Evolutionary conservation across 805 yeast species (phyloP), one percentile per base, ranked within the genome.

Genomic region (Nakazawaea molendinolei): DNA sequence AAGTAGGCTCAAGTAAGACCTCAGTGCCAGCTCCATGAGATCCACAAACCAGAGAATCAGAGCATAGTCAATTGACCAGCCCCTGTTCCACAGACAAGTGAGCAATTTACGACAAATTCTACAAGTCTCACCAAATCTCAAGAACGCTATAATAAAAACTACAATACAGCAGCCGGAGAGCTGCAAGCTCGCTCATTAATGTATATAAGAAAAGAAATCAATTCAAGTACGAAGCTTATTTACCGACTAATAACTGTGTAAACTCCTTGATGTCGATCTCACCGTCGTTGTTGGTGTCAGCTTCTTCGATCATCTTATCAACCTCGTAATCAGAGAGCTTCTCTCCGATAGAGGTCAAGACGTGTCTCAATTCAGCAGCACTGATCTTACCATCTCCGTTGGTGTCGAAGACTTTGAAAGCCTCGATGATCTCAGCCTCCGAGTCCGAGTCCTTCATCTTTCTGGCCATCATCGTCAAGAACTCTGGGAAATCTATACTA

Each of bases 301-400:
- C 97, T 60, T 92, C 98, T 55, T 82, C 79, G 55, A 92, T 76
- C 97, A 92, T 92, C 62, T 87, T 95, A 53, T 86, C 94, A 36
- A 94, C 97, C 63, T 92, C 98, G 37, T 90, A 94, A 51, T 92
- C 98, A 14, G 95, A 79, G 51, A 92, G 74, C 60, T 86, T 87
- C 65, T 92, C 98, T 54, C 98, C 98, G 58, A 92, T 92, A 7
- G 97, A 86, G 33, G 97, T 92, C 62, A 92, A 78, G 31, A 92
- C 97, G 58, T 90, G 96, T 62, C 95, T 81, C 58, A 92, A 76
- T 66, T 92, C 98, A 42, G 96, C 92, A 46, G 95, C 94, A 40
- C 95, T 82, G 58, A 92, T 92, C 61, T 84, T 84, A 46, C 98
- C 98, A 59, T 92, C 96, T 42, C 96, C 97, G 59, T 92, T 84